These are phyloP conservation scores for Pseudevernia furfuracea DNA, from an alignment of 495 filamentous ascomycete genomes.

Conservation along the genomic window DNA sequence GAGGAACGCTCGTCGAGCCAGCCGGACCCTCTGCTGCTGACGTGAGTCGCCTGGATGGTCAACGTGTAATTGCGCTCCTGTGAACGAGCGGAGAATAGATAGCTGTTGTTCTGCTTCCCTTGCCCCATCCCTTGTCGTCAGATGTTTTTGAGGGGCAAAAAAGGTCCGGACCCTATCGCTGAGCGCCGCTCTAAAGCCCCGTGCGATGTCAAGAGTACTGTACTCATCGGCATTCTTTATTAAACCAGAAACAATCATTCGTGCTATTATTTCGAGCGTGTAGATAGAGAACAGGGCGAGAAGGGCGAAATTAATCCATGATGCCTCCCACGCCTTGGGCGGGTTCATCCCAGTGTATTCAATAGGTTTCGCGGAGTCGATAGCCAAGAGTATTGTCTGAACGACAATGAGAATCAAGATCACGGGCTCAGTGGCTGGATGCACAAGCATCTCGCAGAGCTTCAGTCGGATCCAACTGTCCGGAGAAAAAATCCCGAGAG, in stretches of 20 bases:
- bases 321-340: slow-evolving; percentile 53
- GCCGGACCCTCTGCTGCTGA: slow-evolving; percentile 72
- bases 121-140: slow-evolving; percentile 45
- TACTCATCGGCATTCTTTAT: slow-evolving; percentile 82
- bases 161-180: slow-evolving; percentile 65
- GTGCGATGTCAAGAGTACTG: slow-evolving; percentile 65
- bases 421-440: slow-evolving; percentile 76
- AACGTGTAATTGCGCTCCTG: slow-evolving; percentile 55
- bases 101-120: slow-evolving; percentile 29
- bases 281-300: slow-evolving; percentile 84
- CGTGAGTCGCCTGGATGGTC: slow-evolving; percentile 53
- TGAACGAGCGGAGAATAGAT: slow-evolving; percentile 78
- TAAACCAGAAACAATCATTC: slow-evolving; percentile 85
- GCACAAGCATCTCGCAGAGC: slow-evolving; percentile 82
- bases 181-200: slow-evolving; percentile 65
- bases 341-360: slow-evolving; percentile 39
- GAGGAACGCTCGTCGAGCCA: slow-evolving; percentile 87
- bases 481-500: slow-evolving; percentile 75
- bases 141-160: slow-evolving; percentile 71
- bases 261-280: slow-evolving; percentile 72
- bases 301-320: slow-evolving; percentile 68
- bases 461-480: slow-evolving; percentile 64
- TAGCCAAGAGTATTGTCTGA: slow-evolving; percentile 76
- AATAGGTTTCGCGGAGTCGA: slow-evolving; percentile 68
- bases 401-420: slow-evolving; percentile 82